A percentile compares a stretch with the other conserved stretches of the same genome.
These are phyloP conservation scores for Themeda triandra DNA, from an alignment of 176 grass and related monocot genomes.

Conservation along the genomic window DNA sequence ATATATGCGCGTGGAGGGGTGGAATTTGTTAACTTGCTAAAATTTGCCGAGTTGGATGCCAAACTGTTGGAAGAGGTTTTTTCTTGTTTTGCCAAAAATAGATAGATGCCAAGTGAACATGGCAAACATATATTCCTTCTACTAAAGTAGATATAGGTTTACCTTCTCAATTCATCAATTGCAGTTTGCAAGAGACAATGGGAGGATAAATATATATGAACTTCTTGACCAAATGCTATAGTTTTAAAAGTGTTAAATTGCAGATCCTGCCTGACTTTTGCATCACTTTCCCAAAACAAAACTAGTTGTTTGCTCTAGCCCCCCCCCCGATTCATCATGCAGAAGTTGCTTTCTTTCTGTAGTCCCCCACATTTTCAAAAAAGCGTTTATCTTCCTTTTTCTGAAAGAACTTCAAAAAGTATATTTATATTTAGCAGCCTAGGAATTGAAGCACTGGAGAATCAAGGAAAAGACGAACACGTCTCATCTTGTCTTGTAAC, in stretches of 20 bases:
- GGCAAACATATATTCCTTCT: no score
- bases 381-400: background rate
- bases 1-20: no score
- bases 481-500: background rate
- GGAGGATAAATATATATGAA: conserved; percentile 18
- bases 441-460: background rate
- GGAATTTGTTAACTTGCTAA: no score
- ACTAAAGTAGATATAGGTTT: no score
- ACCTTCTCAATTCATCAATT: background rate
- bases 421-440: background rate
- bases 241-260: conserved; percentile 7
- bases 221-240: no score
- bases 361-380: background rate
- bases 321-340: conserved; percentile 4
- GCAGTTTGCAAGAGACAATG: background rate
- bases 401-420: conserved; percentile 1
- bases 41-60: no score
- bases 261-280: conserved; percentile 2
- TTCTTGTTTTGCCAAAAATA: no score
- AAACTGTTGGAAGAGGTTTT: no score
- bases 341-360: background rate
- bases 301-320: background rate
- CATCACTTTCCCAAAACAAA: conserved; percentile 24
- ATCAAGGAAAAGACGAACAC: background rate
- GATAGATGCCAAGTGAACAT: no score